phyloP scores from a whole-genome alignment of 2,329 filamentous ascomycete genomes.

The Ceratocystis eucalypticola region DNA sequence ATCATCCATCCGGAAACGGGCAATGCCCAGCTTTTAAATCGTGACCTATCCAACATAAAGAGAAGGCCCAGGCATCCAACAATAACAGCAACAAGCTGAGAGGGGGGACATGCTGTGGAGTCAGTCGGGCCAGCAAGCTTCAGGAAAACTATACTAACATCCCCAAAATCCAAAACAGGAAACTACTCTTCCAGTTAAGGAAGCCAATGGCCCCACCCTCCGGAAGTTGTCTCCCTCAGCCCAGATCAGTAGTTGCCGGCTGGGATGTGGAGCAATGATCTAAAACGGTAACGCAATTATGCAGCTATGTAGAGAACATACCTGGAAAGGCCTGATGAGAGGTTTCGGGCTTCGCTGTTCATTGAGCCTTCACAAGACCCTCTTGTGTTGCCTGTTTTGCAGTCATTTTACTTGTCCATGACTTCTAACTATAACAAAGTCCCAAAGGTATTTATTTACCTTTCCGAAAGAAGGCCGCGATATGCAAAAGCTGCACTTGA shows the following conservation, averaged over 20 bases:
- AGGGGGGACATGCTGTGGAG: not conserved
- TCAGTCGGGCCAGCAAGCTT: not conserved
- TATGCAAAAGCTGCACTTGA: no score
- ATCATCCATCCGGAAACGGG: not conserved
- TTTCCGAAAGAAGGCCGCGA: no score
- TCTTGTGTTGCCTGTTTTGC: not conserved
- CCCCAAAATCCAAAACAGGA: not conserved
- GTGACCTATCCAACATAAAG: not conserved
- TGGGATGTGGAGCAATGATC: not conserved
- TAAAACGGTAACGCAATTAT: not conserved
- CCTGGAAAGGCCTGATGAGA: not conserved
- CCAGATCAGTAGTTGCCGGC: conserved; percentile 3
- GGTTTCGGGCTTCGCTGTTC: no score
- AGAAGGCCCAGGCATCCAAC: not conserved
- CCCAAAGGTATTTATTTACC: no score
- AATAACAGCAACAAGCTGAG: not conserved
- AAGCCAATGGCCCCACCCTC: not conserved
- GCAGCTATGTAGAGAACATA: not conserved
- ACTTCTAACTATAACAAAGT: no score
- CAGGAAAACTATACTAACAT: not conserved
- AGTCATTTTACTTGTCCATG: not conserved
- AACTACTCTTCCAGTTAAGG: conserved; percentile 3
- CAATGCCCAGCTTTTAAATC: conserved; percentile 2
- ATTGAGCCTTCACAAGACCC: not conserved
- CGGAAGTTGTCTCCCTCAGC: not conserved